A percentile compares a stretch with the other conserved stretches of the same genome.
Conservation (phyloP, 345 rosid species). For the Eutrema heterophyllum region DNA sequence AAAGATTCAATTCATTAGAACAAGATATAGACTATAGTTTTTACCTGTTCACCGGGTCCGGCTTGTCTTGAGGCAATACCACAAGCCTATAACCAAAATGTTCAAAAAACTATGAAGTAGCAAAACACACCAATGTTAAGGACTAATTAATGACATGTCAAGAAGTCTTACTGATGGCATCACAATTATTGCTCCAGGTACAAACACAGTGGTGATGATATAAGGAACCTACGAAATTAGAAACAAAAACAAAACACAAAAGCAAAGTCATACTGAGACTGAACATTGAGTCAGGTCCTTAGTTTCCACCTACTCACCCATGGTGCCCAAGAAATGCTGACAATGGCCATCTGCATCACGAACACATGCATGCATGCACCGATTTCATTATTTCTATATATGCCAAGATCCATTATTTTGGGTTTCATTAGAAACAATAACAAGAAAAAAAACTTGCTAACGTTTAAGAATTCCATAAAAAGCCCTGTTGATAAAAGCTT, state of each 20-base stretch:
- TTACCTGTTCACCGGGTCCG: slow-evolving; percentile 72
- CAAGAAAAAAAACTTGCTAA: neutral
- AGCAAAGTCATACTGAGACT: slow-evolving; percentile 3
- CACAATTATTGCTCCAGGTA: slow-evolving; percentile 35
- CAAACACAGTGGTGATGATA: slow-evolving; percentile 38
- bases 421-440: neutral
- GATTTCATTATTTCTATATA: neutral
- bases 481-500: slow-evolving; percentile 75
- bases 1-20: neutral
- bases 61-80: slow-evolving; percentile 89
- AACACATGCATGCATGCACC: neutral
- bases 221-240: slow-evolving; percentile 64
- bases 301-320: slow-evolving; percentile 55
- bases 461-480: slow-evolving; percentile 42
- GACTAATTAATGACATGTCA: neutral
- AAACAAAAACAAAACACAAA: neutral
- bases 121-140: neutral
- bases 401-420: neutral
- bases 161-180: slow-evolving; percentile 57
- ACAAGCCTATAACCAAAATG: slow-evolving; percentile 19
- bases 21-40: neutral
- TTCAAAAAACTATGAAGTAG: neutral
- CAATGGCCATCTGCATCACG: slow-evolving; percentile 52
- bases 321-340: slow-evolving; percentile 71
- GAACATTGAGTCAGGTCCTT: neutral